phyloP scores from a whole-genome alignment of 495 filamentous ascomycete species.

The Massariosphaeria phaeospora region DNA sequence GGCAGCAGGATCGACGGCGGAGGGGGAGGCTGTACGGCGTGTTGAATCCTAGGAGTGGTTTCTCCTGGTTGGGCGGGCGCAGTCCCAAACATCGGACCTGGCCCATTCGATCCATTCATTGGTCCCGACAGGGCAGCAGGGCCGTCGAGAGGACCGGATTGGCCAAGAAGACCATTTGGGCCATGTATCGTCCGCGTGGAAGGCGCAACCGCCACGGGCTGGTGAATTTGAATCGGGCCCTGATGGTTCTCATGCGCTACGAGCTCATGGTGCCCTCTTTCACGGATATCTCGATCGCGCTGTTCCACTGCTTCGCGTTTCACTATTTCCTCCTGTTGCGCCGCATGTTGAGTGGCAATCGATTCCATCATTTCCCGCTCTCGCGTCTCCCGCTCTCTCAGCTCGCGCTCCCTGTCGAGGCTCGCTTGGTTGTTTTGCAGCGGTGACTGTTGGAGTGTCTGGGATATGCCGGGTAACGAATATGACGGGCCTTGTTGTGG shows the following conservation, averaged over 20 bases:
- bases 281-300: constrained; percentile 59
- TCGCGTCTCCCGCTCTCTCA: constrained; percentile 25
- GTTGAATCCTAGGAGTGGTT: constrained; percentile 39
- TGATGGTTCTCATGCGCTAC: constrained; percentile 75
- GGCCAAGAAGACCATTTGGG: constrained; percentile 78
- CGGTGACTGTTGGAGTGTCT: constrained; percentile 27
- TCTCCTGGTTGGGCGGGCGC: constrained; percentile 60
- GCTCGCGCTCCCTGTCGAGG: constrained; percentile 26
- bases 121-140: constrained; percentile 49
- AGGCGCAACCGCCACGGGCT: constrained; percentile 65
- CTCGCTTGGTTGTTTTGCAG: constrained; percentile 13
- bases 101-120: constrained; percentile 62
- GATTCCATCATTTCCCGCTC: constrained; percentile 31
- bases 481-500: constrained; percentile 21
- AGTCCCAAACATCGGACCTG: constrained; percentile 61
- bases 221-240: constrained; percentile 79
- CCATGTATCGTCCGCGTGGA: constrained; percentile 72
- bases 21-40: constrained; percentile 31
- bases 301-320: constrained; percentile 62
- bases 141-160: constrained; percentile 56
- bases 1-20: constrained; percentile 38
- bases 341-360: constrained; percentile 9
- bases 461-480: constrained; percentile 29
- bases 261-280: constrained; percentile 48
- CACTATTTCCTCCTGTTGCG: constrained; percentile 52